Evolutionary conservation across 495 filamentous ascomycete genomes (phyloP).

Genomic region (Jackrogersella minutella): DNA sequence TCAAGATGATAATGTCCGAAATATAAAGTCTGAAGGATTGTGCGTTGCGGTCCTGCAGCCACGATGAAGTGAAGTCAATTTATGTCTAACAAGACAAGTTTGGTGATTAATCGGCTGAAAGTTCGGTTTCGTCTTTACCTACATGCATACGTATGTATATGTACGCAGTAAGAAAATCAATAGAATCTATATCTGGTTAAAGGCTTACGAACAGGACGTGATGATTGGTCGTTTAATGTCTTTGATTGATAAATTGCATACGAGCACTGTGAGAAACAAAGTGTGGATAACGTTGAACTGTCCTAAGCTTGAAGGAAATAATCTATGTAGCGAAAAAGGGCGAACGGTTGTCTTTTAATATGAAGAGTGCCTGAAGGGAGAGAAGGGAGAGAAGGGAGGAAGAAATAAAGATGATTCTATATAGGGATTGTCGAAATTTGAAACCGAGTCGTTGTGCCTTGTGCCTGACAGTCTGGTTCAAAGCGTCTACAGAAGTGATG

Average conservation of each 20-base stretch:
- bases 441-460: slow-evolving; percentile 33
- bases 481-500: slow-evolving; percentile 37
- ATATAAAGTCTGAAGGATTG: neutral
- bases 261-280: neutral
- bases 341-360: slow-evolving; percentile 4
- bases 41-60: slow-evolving; percentile 6
- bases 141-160: neutral
- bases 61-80: neutral
- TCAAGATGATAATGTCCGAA: neutral
- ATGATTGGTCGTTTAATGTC: slow-evolving; percentile 10
- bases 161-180: slow-evolving; percentile 23
- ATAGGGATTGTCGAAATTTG: slow-evolving; percentile 28
- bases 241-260: slow-evolving; percentile 14
- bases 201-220: neutral
- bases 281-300: slow-evolving; percentile 33
- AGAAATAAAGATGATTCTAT: slow-evolving; percentile 12
- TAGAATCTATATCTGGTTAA: slow-evolving; percentile 18
- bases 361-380: too few species aligned
- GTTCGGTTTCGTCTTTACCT: neutral
- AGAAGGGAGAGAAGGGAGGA: neutral
- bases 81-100: slow-evolving; percentile 14
- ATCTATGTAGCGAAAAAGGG: too few species aligned
- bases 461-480: slow-evolving; percentile 33
- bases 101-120: slow-evolving; percentile 12
- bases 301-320: neutral